These are phyloP conservation scores for Grosmannia penicillata DNA, from an alignment of 2,329 filamentous ascomycete genomes.

Conservation along the genomic window DNA sequence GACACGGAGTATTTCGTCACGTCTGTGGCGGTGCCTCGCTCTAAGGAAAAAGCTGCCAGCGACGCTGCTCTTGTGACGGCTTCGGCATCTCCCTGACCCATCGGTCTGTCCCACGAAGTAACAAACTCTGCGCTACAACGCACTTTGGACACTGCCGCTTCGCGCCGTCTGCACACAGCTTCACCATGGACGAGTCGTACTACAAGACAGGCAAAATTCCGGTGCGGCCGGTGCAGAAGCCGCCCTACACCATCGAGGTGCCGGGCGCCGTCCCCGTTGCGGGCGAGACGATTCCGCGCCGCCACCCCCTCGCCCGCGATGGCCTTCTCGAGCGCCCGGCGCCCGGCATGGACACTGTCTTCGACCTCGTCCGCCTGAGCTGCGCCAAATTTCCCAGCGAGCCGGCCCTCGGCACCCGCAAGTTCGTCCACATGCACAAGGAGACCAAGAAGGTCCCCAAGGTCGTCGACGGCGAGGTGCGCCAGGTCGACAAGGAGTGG, in stretches of 20 bases:
- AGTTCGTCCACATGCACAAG: conserved; percentile 60
- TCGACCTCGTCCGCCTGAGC: conserved; percentile 60
- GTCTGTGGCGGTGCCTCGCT: too few species aligned
- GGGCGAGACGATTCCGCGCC: conserved; percentile 74
- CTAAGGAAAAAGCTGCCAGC: too few species aligned
- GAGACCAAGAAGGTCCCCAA: conserved; percentile 87
- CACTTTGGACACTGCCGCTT: too few species aligned
- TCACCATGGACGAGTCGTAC: too few species aligned
- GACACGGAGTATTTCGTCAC: too few species aligned
- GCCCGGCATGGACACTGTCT: conserved; percentile 60
- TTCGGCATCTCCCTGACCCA: too few species aligned
- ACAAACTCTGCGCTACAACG: too few species aligned
- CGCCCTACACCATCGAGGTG: conserved; percentile 62
- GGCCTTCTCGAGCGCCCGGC: conserved; percentile 51
- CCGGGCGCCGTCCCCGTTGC: conserved; percentile 52
- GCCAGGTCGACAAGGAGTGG: conserved; percentile 82
- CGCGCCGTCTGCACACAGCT: too few species aligned
- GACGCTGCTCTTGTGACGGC: too few species aligned
- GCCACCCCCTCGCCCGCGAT: conserved; percentile 57
- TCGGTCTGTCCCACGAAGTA: too few species aligned
- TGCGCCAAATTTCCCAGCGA: conserved; percentile 48
- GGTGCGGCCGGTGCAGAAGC: conserved; percentile 46
- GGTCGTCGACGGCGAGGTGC: conserved; percentile 64
- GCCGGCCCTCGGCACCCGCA: conserved; percentile 54
- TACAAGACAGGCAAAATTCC: conserved; percentile 27